Conservation (phyloP, 108 stramenopile genomes). For the Skeletonema costatum region DNA sequence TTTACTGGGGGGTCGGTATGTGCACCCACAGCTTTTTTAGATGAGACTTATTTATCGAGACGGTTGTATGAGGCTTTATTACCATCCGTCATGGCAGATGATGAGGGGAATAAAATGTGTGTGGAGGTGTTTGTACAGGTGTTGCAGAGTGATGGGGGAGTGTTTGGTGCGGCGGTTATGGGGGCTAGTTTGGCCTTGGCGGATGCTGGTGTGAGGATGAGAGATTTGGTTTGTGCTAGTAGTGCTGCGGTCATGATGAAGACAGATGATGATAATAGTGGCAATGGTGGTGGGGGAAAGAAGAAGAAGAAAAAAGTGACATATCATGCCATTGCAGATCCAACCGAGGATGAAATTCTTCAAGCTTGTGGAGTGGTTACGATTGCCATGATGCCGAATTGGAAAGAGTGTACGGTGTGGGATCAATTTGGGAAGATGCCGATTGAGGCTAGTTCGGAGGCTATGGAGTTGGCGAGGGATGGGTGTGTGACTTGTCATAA, state of each 20-base stretch:
- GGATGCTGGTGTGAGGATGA: conserved; percentile 70
- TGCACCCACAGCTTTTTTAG: conserved; percentile 37
- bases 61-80: conserved; percentile 57
- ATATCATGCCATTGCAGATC: conserved; percentile 60
- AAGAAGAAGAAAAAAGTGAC: conserved; percentile 9
- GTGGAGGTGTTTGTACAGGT: conserved; percentile 67
- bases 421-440: conserved; percentile 69
- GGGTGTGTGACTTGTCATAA: conserved; percentile 80
- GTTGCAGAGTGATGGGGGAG: conserved; percentile 81
- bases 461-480: conserved; percentile 75
- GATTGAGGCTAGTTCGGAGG: conserved; percentile 49
- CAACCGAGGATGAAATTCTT: conserved; percentile 59
- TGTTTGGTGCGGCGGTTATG: conserved; percentile 64
- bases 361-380: conserved; percentile 53
- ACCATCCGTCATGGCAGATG: conserved; percentile 49
- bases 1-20: conserved; percentile 32
- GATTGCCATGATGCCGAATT: conserved; percentile 81
- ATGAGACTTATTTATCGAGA: conserved; percentile 61
- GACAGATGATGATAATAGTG: conserved; percentile 3
- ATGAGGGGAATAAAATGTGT: conserved; percentile 50
- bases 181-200: conserved; percentile 76
- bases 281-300: conserved; percentile 5
- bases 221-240: conserved; percentile 70
- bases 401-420: conserved; percentile 83
- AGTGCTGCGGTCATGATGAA: conserved; percentile 57